Evolutionary conservation across 805 yeast genomes (phyloP), one percentile per base, ranked within the genome.

Genomic region (Monosporozyma solicola): DNA sequence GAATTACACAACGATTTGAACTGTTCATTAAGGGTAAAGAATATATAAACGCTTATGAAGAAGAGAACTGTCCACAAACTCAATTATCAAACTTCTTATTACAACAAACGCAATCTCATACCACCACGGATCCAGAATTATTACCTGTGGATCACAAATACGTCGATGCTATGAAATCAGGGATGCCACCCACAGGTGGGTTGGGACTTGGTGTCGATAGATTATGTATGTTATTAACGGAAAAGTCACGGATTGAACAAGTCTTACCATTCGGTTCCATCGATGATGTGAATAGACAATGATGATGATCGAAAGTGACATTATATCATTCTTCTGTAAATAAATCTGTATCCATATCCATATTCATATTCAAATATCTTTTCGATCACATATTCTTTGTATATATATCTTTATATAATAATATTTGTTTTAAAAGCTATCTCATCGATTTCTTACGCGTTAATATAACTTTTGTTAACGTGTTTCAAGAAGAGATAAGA

Each of bases 161-260:
- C 64, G 80, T 90, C 1, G 76, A 79, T 45, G 79, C 84, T 15
- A 83, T 94, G 91, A 92, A 88, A 64, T 87, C 84, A 77, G 98
- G 96, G 1, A 78, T 94, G 72, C 97, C 98, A 3, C 99, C 99
- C 1, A 92, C 97, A 3, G 98, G 96, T 2, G 99, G 99, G 0
- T 87, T 97, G 87, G 99, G 99, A 0, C 72, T 95, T 55, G 99
- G 99, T 0, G 76, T 94, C 22, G 99, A 94, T 64, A 70, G 99
- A 51, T 68, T 94, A 39, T 82, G 84, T 51, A 89, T 92, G 97
- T 67, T 88, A 20, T 70, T 92, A 33, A 77, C 85, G 3, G 83
- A 80, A 0, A 69, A 77, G 43, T 72, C 72, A 22, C 73, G 96
- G 31, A 90, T 94, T 16, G 92, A 85, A 51, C 79, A 80, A 11